Evolutionary conservation across 305 asterid species (phyloP).

Genomic region (Euphrasia arctica): DNA sequence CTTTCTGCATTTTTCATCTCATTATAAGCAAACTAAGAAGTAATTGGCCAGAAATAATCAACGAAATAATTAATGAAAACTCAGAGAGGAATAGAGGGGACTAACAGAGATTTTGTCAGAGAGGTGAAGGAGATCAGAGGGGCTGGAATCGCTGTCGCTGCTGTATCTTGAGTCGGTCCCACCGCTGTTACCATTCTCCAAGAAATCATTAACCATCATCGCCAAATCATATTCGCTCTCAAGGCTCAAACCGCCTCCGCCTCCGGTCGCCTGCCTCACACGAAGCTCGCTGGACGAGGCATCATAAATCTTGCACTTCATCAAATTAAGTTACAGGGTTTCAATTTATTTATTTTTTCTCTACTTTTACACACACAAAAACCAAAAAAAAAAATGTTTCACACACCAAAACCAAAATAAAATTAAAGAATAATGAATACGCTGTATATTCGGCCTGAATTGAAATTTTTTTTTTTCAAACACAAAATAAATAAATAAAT

Average conservation of each 20-base stretch:
- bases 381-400: not conserved
- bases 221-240: conserved; percentile 80
- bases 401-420: not conserved
- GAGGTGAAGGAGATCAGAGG: conserved; percentile 52
- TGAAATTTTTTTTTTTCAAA: not conserved
- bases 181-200: conserved; percentile 59
- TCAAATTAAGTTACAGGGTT: not conserved
- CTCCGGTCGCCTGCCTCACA: not conserved
- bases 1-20: not conserved
- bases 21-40: not conserved
- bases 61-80: not conserved
- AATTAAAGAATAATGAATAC: not conserved
- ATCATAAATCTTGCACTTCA: not conserved
- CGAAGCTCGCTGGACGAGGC: not conserved
- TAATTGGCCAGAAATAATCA: not conserved
- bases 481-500: not conserved
- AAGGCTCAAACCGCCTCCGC: conserved; percentile 45
- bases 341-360: not conserved
- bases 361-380: not conserved
- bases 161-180: conserved; percentile 54
- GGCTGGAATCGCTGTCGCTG: conserved; percentile 64
- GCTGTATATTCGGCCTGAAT: not conserved
- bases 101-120: conserved; percentile 63
- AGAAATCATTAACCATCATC: conserved; percentile 66
- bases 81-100: conserved; percentile 18